A percentile compares a stretch with the other conserved stretches of the same genome.
Conservation (phyloP, 768 basidiomycete genomes). For the Chiua virens region DNA sequence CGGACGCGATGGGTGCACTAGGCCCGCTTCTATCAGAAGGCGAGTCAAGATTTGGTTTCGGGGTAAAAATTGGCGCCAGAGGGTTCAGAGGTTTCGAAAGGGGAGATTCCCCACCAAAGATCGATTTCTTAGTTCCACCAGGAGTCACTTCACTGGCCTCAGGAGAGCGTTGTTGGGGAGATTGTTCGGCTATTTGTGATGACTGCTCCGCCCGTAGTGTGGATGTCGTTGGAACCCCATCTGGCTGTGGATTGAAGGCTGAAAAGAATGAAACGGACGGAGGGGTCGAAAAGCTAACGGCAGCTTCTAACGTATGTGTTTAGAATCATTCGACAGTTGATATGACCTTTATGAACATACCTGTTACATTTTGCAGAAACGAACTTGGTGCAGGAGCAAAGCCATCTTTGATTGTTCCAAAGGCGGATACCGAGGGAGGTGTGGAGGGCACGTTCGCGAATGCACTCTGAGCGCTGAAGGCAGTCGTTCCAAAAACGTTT, state of each 20-base stretch:
- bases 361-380: conserved; percentile 4
- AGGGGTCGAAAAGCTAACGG: background rate
- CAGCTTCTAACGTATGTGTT: background rate
- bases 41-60: background rate
- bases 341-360: conserved; percentile 7
- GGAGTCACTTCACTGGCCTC: background rate
- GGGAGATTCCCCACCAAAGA: conserved; percentile 4
- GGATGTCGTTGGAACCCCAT: background rate
- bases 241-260: background rate
- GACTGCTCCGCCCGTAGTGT: background rate
- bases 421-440: conserved; percentile 2
- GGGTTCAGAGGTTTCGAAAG: conserved; percentile 16
- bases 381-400: background rate
- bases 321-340: background rate
- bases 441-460: conserved; percentile 3
- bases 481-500: conserved; percentile 34
- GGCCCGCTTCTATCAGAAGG: background rate
- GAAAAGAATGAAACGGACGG: conserved; percentile 1
- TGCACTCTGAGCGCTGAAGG: conserved; percentile 16
- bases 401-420: conserved; percentile 3
- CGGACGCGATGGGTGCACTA: background rate
- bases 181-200: background rate
- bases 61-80: conserved; percentile 18
- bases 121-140: background rate
- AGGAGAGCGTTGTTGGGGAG: background rate